Base-by-base conservation (phyloP, 1,284 basidiomycete genomes). In the Ganoderma sinense region DNA sequence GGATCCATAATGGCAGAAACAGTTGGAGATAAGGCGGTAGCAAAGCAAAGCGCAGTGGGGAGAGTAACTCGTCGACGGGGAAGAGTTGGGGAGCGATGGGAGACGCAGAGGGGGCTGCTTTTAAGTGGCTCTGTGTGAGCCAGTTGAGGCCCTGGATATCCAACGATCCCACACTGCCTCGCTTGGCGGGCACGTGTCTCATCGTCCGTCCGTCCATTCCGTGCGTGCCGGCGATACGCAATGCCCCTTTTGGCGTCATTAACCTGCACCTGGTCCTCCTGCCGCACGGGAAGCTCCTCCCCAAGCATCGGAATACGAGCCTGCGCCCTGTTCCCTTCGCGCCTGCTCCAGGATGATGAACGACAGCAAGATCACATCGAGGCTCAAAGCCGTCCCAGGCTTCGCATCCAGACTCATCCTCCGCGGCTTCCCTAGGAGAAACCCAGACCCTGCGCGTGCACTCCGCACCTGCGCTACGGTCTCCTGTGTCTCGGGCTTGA, bases 1-100 rank as follows among this genome's bases (percentile, higher is more conserved):
- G 29, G 69, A 74, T 75, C 73, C 73, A 73, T 73, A n/a, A 45
- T 39, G 69, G 43, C 62, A n/a, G 43, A 75, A 36, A 43, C 16
- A 4, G 43, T 18, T 43, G 6, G 16, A 43, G 16, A 20, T 20
- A 20, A 43, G 16, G 43, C 18, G 43, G 43, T 43, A 43, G 43
- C 18, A 43, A 43, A 20, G n/a, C n/a, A 43, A 43, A 43, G 43
- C 43, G 43, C 43, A 43, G 18, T n/a, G n/a, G n/a, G n/a, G 43
- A 4, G 18, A 43, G 43, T 43, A 43, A 43, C 43, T 43, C 43
- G 43, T 43, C 43, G 43, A 43, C 18, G 43, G 43, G 58, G 29
- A 36, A 10, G 71, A 56, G 71, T 68, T 65, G 69, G 4, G 66
- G 66, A 70, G 71, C 64, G 36, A 72, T 43, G 43, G 43, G 43